Conservation (phyloP, 2,329 filamentous ascomycete species). For the Sporothrix mexicana region DNA sequence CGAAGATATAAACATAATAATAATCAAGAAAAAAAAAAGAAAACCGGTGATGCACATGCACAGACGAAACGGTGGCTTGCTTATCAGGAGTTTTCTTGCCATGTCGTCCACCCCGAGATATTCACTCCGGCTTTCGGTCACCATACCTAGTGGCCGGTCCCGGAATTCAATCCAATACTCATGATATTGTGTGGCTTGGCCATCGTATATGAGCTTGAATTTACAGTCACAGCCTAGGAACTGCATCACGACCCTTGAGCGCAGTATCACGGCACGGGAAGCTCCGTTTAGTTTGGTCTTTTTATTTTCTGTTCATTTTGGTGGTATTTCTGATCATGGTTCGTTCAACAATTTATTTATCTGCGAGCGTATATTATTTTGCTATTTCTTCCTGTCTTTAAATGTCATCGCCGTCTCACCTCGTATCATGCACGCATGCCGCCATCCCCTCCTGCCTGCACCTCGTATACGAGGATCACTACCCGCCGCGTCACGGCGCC, state of each 20-base stretch:
- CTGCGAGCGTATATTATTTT: not conserved
- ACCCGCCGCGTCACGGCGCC: not conserved
- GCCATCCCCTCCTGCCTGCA: conserved; percentile 5
- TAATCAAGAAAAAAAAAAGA: not conserved
- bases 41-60: not conserved
- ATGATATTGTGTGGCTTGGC: not conserved
- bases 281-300: not conserved
- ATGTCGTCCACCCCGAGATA: not conserved
- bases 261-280: not conserved
- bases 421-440: conserved; percentile 25
- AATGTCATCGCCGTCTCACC: not conserved
- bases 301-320: not conserved
- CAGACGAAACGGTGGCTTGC: not conserved
- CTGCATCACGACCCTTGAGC: not conserved
- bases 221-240: not conserved
- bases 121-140: not conserved
- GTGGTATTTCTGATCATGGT: not conserved
- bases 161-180: not conserved
- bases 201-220: not conserved
- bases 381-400: not conserved
- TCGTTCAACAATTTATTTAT: not conserved
- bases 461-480: conserved; percentile 26
- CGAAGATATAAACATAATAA: not conserved
- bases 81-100: conserved; percentile 12
- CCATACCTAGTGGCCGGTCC: not conserved